Evolutionary conservation across 1,139 yeast genomes (phyloP).

Genomic region (Geotrichum armillariae): DNA sequence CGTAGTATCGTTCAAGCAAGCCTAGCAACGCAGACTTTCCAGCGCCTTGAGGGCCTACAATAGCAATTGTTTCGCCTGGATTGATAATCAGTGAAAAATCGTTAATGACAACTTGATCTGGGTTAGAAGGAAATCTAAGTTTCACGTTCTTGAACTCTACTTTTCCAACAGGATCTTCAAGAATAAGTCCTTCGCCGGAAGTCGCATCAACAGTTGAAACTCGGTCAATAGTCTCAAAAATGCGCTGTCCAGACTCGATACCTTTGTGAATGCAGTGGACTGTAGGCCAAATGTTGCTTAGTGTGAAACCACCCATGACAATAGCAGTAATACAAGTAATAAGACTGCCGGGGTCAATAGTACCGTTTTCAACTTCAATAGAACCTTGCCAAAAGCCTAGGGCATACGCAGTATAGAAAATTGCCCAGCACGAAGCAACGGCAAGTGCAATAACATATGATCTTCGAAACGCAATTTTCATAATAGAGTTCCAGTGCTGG

Average conservation of each 20-base stretch:
- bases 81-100: constrained; percentile 58
- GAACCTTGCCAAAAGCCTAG: constrained; percentile 48
- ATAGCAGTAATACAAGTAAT: constrained; percentile 42
- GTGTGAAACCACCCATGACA: constrained; percentile 45
- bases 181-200: constrained; percentile 30
- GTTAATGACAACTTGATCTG: constrained; percentile 64
- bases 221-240: constrained; percentile 46
- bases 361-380: constrained; percentile 39
- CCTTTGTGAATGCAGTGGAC: constrained; percentile 43
- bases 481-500: constrained; percentile 33
- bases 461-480: constrained; percentile 34
- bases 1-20: constrained; percentile 67
- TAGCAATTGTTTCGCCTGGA: constrained; percentile 80
- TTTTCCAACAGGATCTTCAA: constrained; percentile 36
- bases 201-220: constrained; percentile 41
- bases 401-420: constrained; percentile 42
- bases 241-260: constrained; percentile 42
- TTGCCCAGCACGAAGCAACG: constrained; percentile 40
- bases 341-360: constrained; percentile 38
- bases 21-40: constrained; percentile 87
- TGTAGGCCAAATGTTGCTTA: constrained; percentile 45
- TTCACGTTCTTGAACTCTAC: constrained; percentile 64
- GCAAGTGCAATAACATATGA: constrained; percentile 38
- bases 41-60: constrained; percentile 95
- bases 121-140: constrained; percentile 83